Evolutionary conservation across 495 filamentous ascomycete genomes (phyloP).

Genomic region (Rostrohypoxylon terebratum): DNA sequence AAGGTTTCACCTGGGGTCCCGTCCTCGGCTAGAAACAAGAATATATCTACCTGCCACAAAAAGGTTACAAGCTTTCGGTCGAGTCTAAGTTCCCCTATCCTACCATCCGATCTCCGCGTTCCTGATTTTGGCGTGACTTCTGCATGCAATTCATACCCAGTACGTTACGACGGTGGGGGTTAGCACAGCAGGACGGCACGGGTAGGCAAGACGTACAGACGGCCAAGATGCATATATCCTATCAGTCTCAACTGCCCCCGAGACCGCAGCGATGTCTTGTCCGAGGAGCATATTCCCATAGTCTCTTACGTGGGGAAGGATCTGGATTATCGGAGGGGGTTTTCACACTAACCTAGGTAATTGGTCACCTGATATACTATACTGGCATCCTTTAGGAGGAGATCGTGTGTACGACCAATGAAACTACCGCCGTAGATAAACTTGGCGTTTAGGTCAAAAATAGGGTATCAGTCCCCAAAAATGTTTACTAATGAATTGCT

Average conservation of each 20-base stretch:
- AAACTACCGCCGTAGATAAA: constrained; percentile 3
- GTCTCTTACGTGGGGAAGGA: constrained; percentile 9
- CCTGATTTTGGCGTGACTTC: constrained; percentile 31
- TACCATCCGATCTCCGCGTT: constrained; percentile 12
- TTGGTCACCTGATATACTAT: constrained; percentile 14
- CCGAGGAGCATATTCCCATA: constrained; percentile 19
- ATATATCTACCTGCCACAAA: constrained; percentile 1
- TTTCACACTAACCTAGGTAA: constrained; percentile 3
- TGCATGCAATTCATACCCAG: constrained; percentile 7
- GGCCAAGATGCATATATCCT: constrained; percentile 15
- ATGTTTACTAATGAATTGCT: not conserved
- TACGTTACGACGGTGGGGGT: constrained; percentile 32
- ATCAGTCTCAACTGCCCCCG: constrained; percentile 12
- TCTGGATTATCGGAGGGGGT: not conserved
- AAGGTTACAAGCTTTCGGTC: not conserved
- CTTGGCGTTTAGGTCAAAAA: not conserved
- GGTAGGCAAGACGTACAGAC: constrained; percentile 20
- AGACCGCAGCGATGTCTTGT: constrained; percentile 12
- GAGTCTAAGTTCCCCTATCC: constrained; percentile 15
- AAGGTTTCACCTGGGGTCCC: constrained; percentile 8
- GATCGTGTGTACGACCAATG: constrained; percentile 2
- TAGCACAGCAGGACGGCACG: constrained; percentile 21
- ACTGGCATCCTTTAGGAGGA: not conserved
- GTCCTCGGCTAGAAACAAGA: not conserved
- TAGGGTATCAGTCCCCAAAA: not conserved